Conservation (phyloP, 495 filamentous ascomycete species). For the Aspergillus indologenus region DNA sequence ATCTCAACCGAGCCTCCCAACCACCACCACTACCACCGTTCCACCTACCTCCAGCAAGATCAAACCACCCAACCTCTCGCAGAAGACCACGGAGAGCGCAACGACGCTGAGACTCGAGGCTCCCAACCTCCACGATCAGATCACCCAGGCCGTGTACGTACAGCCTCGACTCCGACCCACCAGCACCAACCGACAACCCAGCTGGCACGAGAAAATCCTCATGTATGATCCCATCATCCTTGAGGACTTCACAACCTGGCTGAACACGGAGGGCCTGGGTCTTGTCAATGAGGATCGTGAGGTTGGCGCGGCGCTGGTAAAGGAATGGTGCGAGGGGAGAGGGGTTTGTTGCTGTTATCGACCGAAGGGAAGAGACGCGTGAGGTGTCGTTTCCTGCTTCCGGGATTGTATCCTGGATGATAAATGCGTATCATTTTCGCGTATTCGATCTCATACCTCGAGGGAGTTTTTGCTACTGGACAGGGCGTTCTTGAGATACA, state of each 20-base stretch:
- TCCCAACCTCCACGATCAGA: constrained; percentile 53
- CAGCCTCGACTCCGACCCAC: constrained; percentile 40
- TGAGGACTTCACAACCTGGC: constrained; percentile 80
- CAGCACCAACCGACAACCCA: constrained; percentile 35
- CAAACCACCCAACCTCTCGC: background rate
- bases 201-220: constrained; percentile 87
- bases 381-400: background rate
- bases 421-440: no score
- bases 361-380: constrained; percentile 14
- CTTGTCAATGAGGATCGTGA: constrained; percentile 63
- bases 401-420: no score
- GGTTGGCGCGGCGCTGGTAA: constrained; percentile 56
- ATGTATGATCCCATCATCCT: constrained; percentile 90
- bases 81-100: constrained; percentile 2
- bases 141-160: constrained; percentile 64
- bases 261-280: constrained; percentile 69
- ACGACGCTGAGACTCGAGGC: constrained; percentile 10
- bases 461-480: no score
- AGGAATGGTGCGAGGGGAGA: constrained; percentile 82
- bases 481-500: no score
- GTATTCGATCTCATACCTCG: no score
- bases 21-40: constrained; percentile 6
- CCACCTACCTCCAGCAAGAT: constrained; percentile 4
- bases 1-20: constrained; percentile 5
- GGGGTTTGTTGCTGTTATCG: constrained; percentile 66